Evolutionary conservation across 306 rosid species (phyloP), one percentile per base, ranked within the genome.

Genomic region (Quercus ilex): DNA sequence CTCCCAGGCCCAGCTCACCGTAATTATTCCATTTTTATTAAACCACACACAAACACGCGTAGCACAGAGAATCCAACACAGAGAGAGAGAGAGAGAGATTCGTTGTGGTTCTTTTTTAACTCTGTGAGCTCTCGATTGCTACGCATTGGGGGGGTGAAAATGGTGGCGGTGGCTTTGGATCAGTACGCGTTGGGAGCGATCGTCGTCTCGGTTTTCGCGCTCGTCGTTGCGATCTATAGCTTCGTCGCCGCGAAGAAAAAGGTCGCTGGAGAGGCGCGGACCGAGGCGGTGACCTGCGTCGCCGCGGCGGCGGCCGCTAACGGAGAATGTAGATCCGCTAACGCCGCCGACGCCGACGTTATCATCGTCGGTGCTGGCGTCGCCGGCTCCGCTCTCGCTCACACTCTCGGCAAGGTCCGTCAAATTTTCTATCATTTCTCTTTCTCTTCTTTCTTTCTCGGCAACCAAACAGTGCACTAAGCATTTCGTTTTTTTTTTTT

Each of bases 331-430:
- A 83, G 87, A 88, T 91, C 97, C 74, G 74, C 57, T 6, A 75
- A 55, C 25, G 80, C 78, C 19, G 80, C 78, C 6, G 89, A 84
- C 62, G 83, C 65, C 30, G 97, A 94, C 81, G 84, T 94, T 67
- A 87, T 94, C 79, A 85, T 94, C 81, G 99, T 91, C 67, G 99
- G 99, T 52, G 99, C 99, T 12, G 99, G 99, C 12, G 99, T 94
- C 38, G 97, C 99, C 26, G 99, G 98, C 63, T 57, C 97, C 15
- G 98, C 97, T 81, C 93, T 94, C 30, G 97, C 98, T 69, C 88
- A 90, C 87, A 94, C 98, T 83, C 97, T 94, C 68, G 97, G 89
- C 80, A 91, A 91, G 97, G 98, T 94, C 73, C 38, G 46, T 38
- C 11, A 8, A 38, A 35, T 5, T 35, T 35, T 70, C 62, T 58